Evolutionary conservation across 805 yeast species (phyloP).

Genomic region (Saccharomycopsis guyanensis): DNA sequence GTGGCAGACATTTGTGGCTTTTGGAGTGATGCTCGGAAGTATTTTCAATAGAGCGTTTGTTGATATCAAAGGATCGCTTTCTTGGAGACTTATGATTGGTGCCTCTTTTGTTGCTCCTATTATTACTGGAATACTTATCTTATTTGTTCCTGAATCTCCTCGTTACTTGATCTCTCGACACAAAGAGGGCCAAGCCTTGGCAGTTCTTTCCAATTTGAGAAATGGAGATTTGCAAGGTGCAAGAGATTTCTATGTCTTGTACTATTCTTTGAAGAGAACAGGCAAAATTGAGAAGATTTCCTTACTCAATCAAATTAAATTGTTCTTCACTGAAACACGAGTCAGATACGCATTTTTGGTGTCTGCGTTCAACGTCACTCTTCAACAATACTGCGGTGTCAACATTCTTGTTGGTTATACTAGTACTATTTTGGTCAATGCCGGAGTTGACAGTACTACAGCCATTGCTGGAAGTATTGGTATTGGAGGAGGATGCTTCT

Average conservation of each 20-base stretch:
- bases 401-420: conserved; percentile 46
- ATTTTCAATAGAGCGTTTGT: conserved; percentile 52
- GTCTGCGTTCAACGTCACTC: conserved; percentile 42
- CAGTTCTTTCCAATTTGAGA: conserved; percentile 41
- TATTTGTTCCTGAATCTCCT: conserved; percentile 61
- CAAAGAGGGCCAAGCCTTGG: conserved; percentile 41
- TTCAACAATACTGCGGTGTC: conserved; percentile 51
- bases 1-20: conserved; percentile 73
- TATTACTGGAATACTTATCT: conserved; percentile 43
- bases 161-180: conserved; percentile 57
- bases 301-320: conserved; percentile 31
- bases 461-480: conserved; percentile 38
- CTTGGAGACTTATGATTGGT: conserved; percentile 65
- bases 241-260: conserved; percentile 54
- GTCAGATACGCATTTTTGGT: conserved; percentile 45
- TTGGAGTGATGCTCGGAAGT: conserved; percentile 64
- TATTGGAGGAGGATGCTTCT: conserved; percentile 39
- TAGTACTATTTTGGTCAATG: conserved; percentile 38
- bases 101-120: conserved; percentile 55
- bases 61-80: conserved; percentile 36
- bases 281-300: conserved; percentile 35
- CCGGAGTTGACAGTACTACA: conserved; percentile 36
- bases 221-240: conserved; percentile 48
- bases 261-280: conserved; percentile 42
- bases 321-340: conserved; percentile 39